A percentile compares a stretch with the other conserved stretches of the same genome.
These are phyloP conservation scores for Leucocoprinus birnbaumii DNA, from an alignment of 768 basidiomycete species.

Conservation along the genomic window DNA sequence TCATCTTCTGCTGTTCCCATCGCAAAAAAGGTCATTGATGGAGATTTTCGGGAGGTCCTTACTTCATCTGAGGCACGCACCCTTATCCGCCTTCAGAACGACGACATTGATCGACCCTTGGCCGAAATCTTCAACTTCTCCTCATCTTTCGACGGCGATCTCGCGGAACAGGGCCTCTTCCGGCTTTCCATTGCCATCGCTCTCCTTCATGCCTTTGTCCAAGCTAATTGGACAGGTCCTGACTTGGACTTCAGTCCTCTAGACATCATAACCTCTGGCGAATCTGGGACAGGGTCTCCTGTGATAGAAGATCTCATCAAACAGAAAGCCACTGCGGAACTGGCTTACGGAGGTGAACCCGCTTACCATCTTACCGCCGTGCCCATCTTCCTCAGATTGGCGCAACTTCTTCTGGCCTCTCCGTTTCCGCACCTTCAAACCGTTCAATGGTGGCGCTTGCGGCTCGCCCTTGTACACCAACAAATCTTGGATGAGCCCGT, in stretches of 20 bases:
- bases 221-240: conserved; percentile 97
- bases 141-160: conserved; percentile 20
- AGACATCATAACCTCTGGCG: conserved; percentile 31
- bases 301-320: conserved; percentile 53
- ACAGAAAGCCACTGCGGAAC: conserved; percentile 63
- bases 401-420: conserved; percentile 63
- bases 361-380: conserved; percentile 85
- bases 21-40: conserved; percentile 55
- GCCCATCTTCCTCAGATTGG: conserved; percentile 70
- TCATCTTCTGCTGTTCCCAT: conserved; percentile 27
- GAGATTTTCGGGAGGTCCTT: conserved; percentile 53
- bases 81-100: conserved; percentile 31
- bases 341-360: conserved; percentile 89
- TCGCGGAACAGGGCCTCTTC: conserved; percentile 47
- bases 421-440: conserved; percentile 50
- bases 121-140: conserved; percentile 34
- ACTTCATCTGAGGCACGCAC: conserved; percentile 41
- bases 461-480: conserved; percentile 69
- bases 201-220: conserved; percentile 86
- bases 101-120: conserved; percentile 27
- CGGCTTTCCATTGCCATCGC: conserved; percentile 71
- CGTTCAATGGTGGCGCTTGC: conserved; percentile 81
- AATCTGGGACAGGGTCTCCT: conserved; percentile 20
- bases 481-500: conserved; percentile 85
- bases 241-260: conserved; percentile 59